phyloP scores from a whole-genome alignment of 495 filamentous ascomycete species.

The Hamigera avellanea region DNA sequence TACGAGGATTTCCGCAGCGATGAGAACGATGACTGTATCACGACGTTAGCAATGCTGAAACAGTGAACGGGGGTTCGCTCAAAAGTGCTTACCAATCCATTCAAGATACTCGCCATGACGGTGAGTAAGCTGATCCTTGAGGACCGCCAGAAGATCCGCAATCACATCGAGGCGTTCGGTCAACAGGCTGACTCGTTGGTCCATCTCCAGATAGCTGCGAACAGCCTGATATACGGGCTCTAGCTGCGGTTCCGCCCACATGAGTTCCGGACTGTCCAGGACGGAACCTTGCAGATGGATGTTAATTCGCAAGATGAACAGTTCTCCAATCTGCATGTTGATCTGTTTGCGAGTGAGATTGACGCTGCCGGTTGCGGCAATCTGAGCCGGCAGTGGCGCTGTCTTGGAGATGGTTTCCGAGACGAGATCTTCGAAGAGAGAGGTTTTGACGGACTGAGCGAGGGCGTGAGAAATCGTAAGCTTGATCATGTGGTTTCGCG shows the following conservation, averaged over 20 bases:
- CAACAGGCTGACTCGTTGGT: constrained; percentile 81
- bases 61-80: background rate
- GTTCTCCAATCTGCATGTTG: constrained; percentile 97
- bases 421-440: constrained; percentile 91
- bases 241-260: constrained; percentile 95
- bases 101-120: constrained; percentile 93
- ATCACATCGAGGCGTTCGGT: constrained; percentile 90
- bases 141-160: constrained; percentile 81
- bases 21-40: constrained; percentile 72
- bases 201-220: constrained; percentile 92
- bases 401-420: constrained; percentile 83
- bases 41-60: constrained; percentile 3
- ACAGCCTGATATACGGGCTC: constrained; percentile 94
- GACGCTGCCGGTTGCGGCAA: constrained; percentile 84
- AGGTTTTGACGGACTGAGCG: constrained; percentile 92
- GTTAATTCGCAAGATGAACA: constrained; percentile 94
- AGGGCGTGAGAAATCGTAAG: constrained; percentile 92
- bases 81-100: constrained; percentile 70
- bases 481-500: constrained; percentile 95
- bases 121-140: constrained; percentile 93
- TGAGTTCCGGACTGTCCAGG: constrained; percentile 92
- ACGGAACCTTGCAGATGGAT: constrained; percentile 96
- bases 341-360: constrained; percentile 72
- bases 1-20: constrained; percentile 91
- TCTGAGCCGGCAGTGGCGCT: constrained; percentile 79